phyloP scores from a whole-genome alignment of 345 rosid species.

The Triadica sebifera region DNA sequence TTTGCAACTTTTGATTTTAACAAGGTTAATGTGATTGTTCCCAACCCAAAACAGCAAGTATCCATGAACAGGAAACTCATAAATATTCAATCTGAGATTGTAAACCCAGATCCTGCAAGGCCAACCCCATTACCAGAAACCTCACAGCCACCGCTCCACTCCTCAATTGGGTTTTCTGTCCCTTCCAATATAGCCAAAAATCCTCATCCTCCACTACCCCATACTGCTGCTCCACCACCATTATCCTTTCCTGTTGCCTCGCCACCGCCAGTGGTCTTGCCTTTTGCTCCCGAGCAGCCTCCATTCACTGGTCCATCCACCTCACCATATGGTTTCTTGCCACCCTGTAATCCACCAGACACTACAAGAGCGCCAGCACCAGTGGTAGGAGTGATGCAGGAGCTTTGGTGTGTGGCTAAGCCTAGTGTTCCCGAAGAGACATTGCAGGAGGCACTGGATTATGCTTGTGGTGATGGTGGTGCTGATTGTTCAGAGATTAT shows the following conservation, averaged over 20 bases:
- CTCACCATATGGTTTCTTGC: slow-evolving; percentile 29
- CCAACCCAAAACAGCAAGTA: slow-evolving; percentile 20
- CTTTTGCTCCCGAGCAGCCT: slow-evolving; percentile 46
- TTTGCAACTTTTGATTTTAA: slow-evolving; percentile 39
- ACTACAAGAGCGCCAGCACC: slow-evolving; percentile 25
- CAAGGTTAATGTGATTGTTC: slow-evolving; percentile 48
- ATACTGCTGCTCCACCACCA: slow-evolving; percentile 16
- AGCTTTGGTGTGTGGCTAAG: slow-evolving; percentile 59
- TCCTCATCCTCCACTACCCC: slow-evolving; percentile 33
- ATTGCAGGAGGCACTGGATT: slow-evolving; percentile 44
- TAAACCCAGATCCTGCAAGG: slow-evolving; percentile 41
- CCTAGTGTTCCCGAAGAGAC: slow-evolving; percentile 41
- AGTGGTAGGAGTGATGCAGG: slow-evolving; percentile 30
- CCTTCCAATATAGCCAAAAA: slow-evolving; percentile 50
- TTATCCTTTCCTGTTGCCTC: slow-evolving; percentile 9
- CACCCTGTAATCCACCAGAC: slow-evolving; percentile 43
- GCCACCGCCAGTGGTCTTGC: slow-evolving; percentile 25
- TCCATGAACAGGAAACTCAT: slow-evolving; percentile 44
- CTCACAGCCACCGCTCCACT: slow-evolving; percentile 37
- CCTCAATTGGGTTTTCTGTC: slow-evolving; percentile 49
- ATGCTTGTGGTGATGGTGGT: slow-evolving; percentile 50
- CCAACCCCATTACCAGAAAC: slow-evolving; percentile 53
- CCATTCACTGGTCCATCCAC: slow-evolving; percentile 28
- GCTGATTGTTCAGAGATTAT: slow-evolving; percentile 42
- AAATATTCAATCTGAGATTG: slow-evolving; percentile 31